A percentile compares a stretch with the other conserved stretches of the same genome.
These are phyloP conservation scores for Coemansia sp. DNA, from an alignment of 371 early-diverging fungal species.

Conservation along the genomic window DNA sequence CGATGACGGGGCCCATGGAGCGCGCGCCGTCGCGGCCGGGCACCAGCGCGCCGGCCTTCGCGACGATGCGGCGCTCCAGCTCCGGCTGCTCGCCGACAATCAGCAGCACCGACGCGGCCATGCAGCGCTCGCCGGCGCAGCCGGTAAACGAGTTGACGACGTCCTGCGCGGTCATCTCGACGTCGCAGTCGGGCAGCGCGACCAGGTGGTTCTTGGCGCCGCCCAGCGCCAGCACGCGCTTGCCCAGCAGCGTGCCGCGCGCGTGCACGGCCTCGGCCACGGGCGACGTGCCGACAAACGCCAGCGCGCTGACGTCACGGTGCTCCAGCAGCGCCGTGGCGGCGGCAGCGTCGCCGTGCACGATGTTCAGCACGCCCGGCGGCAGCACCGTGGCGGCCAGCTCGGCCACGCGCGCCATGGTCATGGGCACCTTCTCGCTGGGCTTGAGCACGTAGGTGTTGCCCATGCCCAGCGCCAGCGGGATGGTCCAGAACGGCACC, in stretches of 20 bases:
- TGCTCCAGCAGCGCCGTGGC: slow-evolving; percentile 50
- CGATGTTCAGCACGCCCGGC: slow-evolving; percentile 72
- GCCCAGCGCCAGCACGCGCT: slow-evolving; percentile 68
- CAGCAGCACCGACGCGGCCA: slow-evolving; percentile 74
- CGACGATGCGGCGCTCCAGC: slow-evolving; percentile 59
- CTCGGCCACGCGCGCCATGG: slow-evolving; percentile 61
- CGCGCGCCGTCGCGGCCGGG: slow-evolving; percentile 54
- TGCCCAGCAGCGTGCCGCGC: slow-evolving; percentile 55
- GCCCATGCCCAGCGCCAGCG: slow-evolving; percentile 66
- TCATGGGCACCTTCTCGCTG: slow-evolving; percentile 74
- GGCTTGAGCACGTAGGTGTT: slow-evolving; percentile 76
- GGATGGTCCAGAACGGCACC: slow-evolving; percentile 77
- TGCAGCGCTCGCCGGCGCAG: slow-evolving; percentile 65
- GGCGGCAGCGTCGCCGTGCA: slow-evolving; percentile 59
- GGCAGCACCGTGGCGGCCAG: slow-evolving; percentile 66
- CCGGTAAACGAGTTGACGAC: slow-evolving; percentile 70
- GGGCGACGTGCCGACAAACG: slow-evolving; percentile 72
- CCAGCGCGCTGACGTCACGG: slow-evolving; percentile 61
- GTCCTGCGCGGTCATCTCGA: slow-evolving; percentile 69
- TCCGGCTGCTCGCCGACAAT: slow-evolving; percentile 63
- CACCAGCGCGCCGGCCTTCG: slow-evolving; percentile 54
- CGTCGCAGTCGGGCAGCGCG: slow-evolving; percentile 69
- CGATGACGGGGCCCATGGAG: slow-evolving; percentile 72
- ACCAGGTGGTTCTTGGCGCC: slow-evolving; percentile 73
- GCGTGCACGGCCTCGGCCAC: slow-evolving; percentile 61